Percentiles rank a stretch among this genome's conserved stretches.
Evolutionary conservation across 352 stramenopile species (phyloP).

Genomic region (Pythium folliculosum): DNA sequence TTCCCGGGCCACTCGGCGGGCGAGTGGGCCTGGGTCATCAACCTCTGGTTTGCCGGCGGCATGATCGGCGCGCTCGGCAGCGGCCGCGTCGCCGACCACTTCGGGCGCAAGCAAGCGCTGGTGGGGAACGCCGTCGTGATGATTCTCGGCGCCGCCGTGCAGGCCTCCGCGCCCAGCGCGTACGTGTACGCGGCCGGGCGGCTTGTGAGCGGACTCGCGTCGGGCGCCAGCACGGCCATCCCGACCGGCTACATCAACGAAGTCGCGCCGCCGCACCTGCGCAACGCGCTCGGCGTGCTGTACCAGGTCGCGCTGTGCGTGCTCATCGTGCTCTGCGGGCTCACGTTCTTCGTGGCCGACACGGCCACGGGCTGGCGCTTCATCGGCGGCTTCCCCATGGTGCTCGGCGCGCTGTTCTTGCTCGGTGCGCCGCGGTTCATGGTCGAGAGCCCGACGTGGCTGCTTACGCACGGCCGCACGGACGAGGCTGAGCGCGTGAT

Average conservation of each 20-base stretch:
- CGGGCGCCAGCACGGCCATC: constrained; percentile 33
- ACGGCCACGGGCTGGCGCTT: constrained; percentile 53
- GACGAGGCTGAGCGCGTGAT: constrained; percentile 29
- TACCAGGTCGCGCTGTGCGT: constrained; percentile 48
- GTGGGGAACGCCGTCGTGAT: constrained; percentile 33
- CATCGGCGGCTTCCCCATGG: constrained; percentile 48
- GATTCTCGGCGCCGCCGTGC: constrained; percentile 37
- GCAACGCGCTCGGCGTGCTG: constrained; percentile 34
- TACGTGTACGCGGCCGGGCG: constrained; percentile 38
- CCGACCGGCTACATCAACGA: constrained; percentile 33
- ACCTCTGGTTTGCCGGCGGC: constrained; percentile 58
- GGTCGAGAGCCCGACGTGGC: constrained; percentile 33
- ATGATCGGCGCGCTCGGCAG: constrained; percentile 48
- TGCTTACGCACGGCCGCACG: constrained; percentile 33
- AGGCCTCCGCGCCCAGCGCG: constrained; percentile 34
- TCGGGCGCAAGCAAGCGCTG: constrained; percentile 46
- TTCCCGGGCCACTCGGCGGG: constrained; percentile 52
- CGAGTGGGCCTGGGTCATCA: constrained; percentile 49
- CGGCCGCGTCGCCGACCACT: constrained; percentile 40
- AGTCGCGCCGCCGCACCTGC: constrained; percentile 34
- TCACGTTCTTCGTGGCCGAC: constrained; percentile 56
- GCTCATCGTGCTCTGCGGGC: constrained; percentile 43
- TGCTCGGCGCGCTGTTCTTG: constrained; percentile 50
- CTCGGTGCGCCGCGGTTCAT: constrained; percentile 31
- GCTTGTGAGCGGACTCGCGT: constrained; percentile 50